These are phyloP conservation scores for Spathaspora arborariae DNA, from an alignment of 805 yeast species.

Conservation along the genomic window DNA sequence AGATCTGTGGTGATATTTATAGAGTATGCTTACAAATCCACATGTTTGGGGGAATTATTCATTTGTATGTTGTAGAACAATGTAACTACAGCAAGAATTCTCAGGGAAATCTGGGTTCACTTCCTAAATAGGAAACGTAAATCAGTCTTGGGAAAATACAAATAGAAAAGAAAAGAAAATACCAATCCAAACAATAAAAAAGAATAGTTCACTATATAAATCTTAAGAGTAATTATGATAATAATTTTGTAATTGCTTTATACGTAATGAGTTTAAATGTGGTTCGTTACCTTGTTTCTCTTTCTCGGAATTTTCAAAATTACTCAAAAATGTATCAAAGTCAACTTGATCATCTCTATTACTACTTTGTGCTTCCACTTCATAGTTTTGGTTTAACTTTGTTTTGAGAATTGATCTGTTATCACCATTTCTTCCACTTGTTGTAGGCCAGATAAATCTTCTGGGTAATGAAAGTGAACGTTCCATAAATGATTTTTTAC, in stretches of 20 bases:
- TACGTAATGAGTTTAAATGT: conserved; percentile 6
- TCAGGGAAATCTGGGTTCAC: neutral
- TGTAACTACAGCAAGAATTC: neutral
- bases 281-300: conserved; percentile 13
- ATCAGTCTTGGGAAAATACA: neutral
- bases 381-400: conserved; percentile 21
- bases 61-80: neutral
- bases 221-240: conserved; percentile 8
- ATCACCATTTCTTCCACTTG: neutral
- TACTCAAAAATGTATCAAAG: conserved; percentile 15
- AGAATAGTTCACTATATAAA: neutral
- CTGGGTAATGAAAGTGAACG: conserved; percentile 1
- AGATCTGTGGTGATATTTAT: neutral
- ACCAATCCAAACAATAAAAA: neutral
- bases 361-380: conserved; percentile 16
- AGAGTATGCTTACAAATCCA: neutral
- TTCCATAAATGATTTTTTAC: conserved; percentile 2
- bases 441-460: neutral
- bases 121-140: neutral
- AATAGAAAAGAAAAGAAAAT: too few relatives aligned
- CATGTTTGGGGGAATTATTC: neutral
- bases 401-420: conserved; percentile 24
- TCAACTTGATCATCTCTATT: conserved; percentile 13
- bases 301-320: conserved; percentile 14
- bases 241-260: conserved; percentile 16